These are phyloP conservation scores for Coleophoma eucalyptorum DNA, from an alignment of 2,329 filamentous ascomycete genomes.

Conservation along the genomic window DNA sequence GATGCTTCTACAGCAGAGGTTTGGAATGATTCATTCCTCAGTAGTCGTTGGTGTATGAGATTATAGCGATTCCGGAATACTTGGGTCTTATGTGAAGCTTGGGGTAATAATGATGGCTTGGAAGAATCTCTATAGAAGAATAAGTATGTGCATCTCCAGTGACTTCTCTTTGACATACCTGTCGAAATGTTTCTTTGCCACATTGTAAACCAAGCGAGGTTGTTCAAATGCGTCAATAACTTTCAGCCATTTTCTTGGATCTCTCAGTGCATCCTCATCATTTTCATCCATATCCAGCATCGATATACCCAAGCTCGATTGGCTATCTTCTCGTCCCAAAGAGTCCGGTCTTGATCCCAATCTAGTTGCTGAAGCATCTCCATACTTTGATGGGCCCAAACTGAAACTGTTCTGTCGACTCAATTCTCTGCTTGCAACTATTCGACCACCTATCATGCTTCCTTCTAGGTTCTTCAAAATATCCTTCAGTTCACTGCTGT, in stretches of 20 bases:
- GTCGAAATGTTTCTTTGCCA: slow-evolving; percentile 86
- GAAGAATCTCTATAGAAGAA: slow-evolving; percentile 45
- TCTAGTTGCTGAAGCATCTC: slow-evolving; percentile 50
- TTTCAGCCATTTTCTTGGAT: slow-evolving; percentile 80
- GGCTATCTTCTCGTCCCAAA: slow-evolving; percentile 55
- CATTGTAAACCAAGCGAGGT: slow-evolving; percentile 73
- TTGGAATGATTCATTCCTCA: slow-evolving; percentile 92
- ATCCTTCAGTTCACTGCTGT: slow-evolving; percentile 68
- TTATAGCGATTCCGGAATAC: slow-evolving; percentile 90
- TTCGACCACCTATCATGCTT: slow-evolving; percentile 81
- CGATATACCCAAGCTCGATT: slow-evolving; percentile 61
- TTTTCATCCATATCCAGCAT: slow-evolving; percentile 49
- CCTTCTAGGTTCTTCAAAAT: slow-evolving; percentile 83
- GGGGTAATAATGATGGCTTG: slow-evolving; percentile 69
- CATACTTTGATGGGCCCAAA: slow-evolving; percentile 50
- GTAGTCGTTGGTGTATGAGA: slow-evolving; percentile 84
- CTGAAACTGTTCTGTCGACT: slow-evolving; percentile 62
- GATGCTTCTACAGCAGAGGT: slow-evolving; percentile 68
- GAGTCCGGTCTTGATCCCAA: slow-evolving; percentile 47
- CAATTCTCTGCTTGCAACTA: slow-evolving; percentile 51
- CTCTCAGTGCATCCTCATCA: slow-evolving; percentile 50
- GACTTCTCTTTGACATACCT: slow-evolving; percentile 48
- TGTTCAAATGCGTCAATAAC: slow-evolving; percentile 82
- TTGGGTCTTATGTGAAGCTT: slow-evolving; percentile 75
- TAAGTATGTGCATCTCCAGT: slow-evolving; percentile 17